A percentile compares a stretch with the other conserved stretches of the same genome.
phyloP scores from a whole-genome alignment of 2,329 filamentous ascomycete species.

The Colletotrichum sp. region DNA sequence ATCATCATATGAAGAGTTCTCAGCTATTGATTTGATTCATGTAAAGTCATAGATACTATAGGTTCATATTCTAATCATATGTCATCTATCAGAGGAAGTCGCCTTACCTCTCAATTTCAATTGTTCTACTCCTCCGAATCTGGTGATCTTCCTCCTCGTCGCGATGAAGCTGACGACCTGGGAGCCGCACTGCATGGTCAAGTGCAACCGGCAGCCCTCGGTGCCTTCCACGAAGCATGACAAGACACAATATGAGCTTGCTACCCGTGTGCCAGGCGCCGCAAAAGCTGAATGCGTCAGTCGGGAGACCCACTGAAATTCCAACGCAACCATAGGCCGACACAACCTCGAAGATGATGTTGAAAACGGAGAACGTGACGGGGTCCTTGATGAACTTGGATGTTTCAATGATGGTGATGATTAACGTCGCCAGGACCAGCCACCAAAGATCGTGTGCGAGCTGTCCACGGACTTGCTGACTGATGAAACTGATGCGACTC shows the following conservation, averaged over 20 bases:
- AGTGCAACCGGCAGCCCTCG: slow-evolving; percentile 61
- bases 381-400: slow-evolving; percentile 57
- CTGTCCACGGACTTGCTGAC: slow-evolving; percentile 65
- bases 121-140: background rate
- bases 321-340: slow-evolving; percentile 67
- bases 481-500: slow-evolving; percentile 53
- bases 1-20: background rate
- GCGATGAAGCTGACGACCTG: slow-evolving; percentile 33
- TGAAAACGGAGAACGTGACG: slow-evolving; percentile 61
- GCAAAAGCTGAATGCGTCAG: slow-evolving; percentile 58
- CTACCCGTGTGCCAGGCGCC: slow-evolving; percentile 59
- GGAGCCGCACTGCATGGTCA: slow-evolving; percentile 56
- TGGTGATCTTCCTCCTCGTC: slow-evolving; percentile 32
- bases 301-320: slow-evolving; percentile 61
- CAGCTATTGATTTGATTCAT: background rate
- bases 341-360: slow-evolving; percentile 63
- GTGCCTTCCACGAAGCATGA: slow-evolving; percentile 63
- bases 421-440: slow-evolving; percentile 63
- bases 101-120: background rate
- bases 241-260: slow-evolving; percentile 64
- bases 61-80: background rate
- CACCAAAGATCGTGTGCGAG: slow-evolving; percentile 73
- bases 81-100: rapidly evolving
- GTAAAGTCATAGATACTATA: background rate
- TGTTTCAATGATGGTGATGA: slow-evolving; percentile 66